phyloP scores from a whole-genome alignment of 768 basidiomycete species.

The Hericium rajendrae region DNA sequence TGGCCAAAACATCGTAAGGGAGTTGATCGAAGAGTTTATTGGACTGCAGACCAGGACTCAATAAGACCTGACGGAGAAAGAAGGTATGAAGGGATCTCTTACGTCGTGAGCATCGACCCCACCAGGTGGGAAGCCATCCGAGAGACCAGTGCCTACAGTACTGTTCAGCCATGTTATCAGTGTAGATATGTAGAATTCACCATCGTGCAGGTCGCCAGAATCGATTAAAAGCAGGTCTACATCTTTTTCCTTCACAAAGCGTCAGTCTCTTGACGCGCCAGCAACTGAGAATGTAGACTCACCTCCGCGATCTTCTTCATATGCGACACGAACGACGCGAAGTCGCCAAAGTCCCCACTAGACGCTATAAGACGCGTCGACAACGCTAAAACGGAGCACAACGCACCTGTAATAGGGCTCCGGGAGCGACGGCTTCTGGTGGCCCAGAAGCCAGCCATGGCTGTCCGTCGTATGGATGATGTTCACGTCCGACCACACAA shows the following conservation, averaged over 20 bases:
- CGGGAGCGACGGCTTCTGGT: constrained; percentile 63
- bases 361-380: constrained; percentile 16
- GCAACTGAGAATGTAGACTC: not conserved
- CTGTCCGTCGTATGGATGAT: constrained; percentile 82
- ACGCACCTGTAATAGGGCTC: constrained; percentile 65
- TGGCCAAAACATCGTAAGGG: constrained; percentile 75
- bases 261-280: constrained; percentile 4
- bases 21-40: constrained; percentile 65
- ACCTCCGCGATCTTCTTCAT: constrained; percentile 70
- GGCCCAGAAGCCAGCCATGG: constrained; percentile 76
- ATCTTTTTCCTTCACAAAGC: constrained; percentile 40
- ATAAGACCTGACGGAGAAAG: not conserved
- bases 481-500: constrained; percentile 85
- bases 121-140: constrained; percentile 64
- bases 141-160: constrained; percentile 55
- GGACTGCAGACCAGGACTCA: constrained; percentile 30
- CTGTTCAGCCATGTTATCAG: not conserved
- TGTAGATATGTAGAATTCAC: constrained; percentile 18
- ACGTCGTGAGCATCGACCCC: constrained; percentile 69
- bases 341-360: constrained; percentile 67
- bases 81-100: not conserved
- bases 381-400: constrained; percentile 32
- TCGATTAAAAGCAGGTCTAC: constrained; percentile 81
- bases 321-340: constrained; percentile 76
- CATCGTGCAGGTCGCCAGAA: constrained; percentile 72